phyloP scores from a whole-genome alignment of 495 filamentous ascomycete species.

The Lichenothelia convexa region DNA sequence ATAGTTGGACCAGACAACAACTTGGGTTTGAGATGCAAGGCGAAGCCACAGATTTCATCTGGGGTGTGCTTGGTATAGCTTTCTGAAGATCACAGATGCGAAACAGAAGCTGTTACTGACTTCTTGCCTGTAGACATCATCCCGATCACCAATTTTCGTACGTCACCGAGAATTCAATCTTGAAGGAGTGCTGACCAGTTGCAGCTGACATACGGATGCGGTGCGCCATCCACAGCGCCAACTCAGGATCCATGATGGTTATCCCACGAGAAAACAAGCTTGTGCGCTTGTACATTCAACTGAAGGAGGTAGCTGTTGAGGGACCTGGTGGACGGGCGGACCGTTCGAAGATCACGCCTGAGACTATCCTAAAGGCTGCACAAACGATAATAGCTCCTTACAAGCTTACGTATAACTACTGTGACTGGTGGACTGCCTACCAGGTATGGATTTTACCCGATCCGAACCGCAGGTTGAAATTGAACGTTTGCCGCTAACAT shows the following conservation, averaged over 20 bases:
- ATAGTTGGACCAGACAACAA: constrained; percentile 38
- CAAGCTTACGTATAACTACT: constrained; percentile 38
- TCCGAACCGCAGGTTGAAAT: constrained; percentile 18
- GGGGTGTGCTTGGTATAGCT: no score
- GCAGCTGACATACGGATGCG: constrained; percentile 31
- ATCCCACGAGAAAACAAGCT: constrained; percentile 51
- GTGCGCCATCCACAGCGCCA: constrained; percentile 46
- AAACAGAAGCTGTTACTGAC: no score
- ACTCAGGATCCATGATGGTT: constrained; percentile 44
- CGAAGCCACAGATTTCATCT: constrained; percentile 45
- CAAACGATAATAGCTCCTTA: constrained; percentile 43
- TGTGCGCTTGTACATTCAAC: constrained; percentile 52
- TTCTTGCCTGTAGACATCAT: constrained; percentile 52
- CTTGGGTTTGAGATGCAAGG: constrained; percentile 41
- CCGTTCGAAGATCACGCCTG: constrained; percentile 30
- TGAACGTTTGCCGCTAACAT: constrained; percentile 20
- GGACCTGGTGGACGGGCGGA: constrained; percentile 9
- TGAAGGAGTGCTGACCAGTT: no score
- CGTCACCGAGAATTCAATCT: neutral
- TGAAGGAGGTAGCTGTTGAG: constrained; percentile 26
- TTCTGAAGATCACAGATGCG: no score
- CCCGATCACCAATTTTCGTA: constrained; percentile 45
- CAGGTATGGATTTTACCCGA: constrained; percentile 30
- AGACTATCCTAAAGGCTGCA: constrained; percentile 38
- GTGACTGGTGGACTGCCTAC: constrained; percentile 49